Percentiles rank a stretch among this genome's conserved stretches.
phyloP scores from a whole-genome alignment of 2,329 filamentous ascomycete genomes.

The Pseudocercospora vitis region DNA sequence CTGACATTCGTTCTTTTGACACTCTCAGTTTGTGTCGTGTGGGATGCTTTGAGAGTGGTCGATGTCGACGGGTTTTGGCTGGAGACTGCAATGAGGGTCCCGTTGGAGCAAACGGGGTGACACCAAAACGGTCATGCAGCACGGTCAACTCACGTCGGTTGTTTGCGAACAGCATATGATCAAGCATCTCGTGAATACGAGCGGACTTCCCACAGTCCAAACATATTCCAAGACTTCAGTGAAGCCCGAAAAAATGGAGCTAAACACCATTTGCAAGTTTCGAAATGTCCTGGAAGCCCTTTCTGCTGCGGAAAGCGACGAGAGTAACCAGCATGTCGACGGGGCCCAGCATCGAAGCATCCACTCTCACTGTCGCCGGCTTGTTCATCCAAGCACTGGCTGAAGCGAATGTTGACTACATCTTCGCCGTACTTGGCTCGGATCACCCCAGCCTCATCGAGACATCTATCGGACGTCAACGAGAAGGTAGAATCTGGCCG shows the following conservation, averaged over 20 bases:
- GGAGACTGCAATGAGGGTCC: not conserved
- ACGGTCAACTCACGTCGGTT: not conserved
- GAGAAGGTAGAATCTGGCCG: conserved; percentile 63
- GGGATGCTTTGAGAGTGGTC: not conserved
- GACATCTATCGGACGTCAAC: conserved; percentile 71
- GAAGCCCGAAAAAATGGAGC: not conserved
- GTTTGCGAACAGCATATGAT: conserved; percentile 1
- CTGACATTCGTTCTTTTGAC: not conserved
- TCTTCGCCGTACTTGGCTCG: conserved; percentile 64
- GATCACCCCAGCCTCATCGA: conserved; percentile 73
- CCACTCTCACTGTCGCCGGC: conserved; percentile 17
- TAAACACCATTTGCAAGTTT: not conserved
- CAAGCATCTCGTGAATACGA: not conserved
- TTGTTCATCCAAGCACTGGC: conserved; percentile 22
- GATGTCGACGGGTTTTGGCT: not conserved
- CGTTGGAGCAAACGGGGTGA: not conserved
- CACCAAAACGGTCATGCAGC: not conserved
- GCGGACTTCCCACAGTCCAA: no score
- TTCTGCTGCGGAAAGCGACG: not conserved
- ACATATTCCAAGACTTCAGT: no score
- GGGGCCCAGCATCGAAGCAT: not conserved
- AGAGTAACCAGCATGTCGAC: conserved; percentile 2
- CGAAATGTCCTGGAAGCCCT: not conserved
- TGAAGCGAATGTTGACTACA: conserved; percentile 50
- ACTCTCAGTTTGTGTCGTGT: not conserved